Conservation (phyloP, 352 stramenopile genomes). For the Phytophthora pluvialis region DNA sequence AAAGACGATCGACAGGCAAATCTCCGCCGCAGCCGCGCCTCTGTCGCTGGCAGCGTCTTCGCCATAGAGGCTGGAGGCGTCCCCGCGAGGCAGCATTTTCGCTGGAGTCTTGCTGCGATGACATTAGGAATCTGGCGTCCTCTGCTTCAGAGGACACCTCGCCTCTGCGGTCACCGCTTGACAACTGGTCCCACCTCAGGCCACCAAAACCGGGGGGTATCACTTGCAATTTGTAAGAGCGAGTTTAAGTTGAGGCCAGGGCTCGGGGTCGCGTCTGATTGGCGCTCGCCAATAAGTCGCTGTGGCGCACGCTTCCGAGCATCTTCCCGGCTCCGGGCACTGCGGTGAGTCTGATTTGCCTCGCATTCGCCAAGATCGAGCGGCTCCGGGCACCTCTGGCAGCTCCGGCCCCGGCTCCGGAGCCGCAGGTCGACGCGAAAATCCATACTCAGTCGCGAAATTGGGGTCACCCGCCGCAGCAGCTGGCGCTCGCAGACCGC, state of each 20-base stretch:
- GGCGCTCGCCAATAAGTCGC: conserved; percentile 32
- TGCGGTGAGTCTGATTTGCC: conserved; percentile 24
- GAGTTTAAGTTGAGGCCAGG: conserved; percentile 11
- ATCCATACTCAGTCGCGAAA: not conserved
- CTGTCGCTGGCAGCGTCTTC: not conserved
- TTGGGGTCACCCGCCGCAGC: not conserved
- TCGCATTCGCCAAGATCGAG: conserved; percentile 24
- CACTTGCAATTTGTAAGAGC: conserved; percentile 7
- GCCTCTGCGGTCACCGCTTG: not conserved
- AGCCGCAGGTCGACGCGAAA: conserved; percentile 8
- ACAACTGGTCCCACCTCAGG: conserved; percentile 4
- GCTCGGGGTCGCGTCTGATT: conserved; percentile 15
- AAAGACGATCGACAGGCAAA: conserved; percentile 19
- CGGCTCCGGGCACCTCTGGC: not conserved
- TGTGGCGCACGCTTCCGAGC: conserved; percentile 13
- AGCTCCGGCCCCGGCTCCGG: not conserved
- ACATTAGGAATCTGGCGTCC: no score
- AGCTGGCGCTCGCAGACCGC: not conserved
- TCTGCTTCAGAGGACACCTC: no score
- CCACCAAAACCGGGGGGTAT: conserved; percentile 7
- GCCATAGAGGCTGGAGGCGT: not conserved
- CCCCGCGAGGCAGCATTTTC: no score
- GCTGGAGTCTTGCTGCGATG: no score
- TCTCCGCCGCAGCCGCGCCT: not conserved
- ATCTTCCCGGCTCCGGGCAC: conserved; percentile 1